Evolutionary conservation across 2,329 filamentous ascomycete genomes (phyloP).

Genomic region (Aureobasidium vineae): DNA sequence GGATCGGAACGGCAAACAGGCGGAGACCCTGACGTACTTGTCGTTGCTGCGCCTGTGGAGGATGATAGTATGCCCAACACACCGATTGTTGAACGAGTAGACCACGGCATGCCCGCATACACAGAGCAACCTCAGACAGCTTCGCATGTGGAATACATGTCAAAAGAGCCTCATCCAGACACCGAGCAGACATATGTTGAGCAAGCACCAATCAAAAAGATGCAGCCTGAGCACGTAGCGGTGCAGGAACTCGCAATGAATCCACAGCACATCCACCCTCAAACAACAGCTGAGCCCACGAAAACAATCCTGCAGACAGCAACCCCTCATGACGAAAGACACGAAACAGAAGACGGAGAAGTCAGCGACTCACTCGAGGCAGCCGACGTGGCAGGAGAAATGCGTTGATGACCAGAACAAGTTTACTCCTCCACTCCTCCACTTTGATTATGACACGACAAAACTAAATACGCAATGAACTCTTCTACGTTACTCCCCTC

Average conservation of each 20-base stretch:
- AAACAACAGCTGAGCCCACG: neutral
- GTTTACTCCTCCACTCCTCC: neutral
- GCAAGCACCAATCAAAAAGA: neutral
- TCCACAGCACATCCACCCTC: neutral
- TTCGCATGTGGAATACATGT: neutral
- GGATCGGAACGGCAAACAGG: neutral
- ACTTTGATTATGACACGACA: neutral
- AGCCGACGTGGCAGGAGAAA: slow-evolving; percentile 10
- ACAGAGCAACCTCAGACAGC: neutral
- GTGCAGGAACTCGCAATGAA: neutral
- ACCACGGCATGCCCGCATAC: neutral
- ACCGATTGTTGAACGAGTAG: slow-evolving; percentile 27
- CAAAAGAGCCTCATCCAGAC: neutral
- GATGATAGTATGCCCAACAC: slow-evolving; percentile 34
- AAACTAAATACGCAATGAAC: neutral
- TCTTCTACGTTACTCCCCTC: neutral
- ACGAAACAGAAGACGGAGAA: slow-evolving; percentile 15
- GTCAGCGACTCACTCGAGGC: neutral
- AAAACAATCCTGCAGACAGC: no score
- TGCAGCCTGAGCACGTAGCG: neutral
- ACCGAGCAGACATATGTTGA: neutral
- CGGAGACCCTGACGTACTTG: slow-evolving; percentile 16
- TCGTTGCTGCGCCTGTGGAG: slow-evolving; percentile 27
- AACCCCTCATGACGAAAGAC: neutral
- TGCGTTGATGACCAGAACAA: neutral